Evolutionary conservation across 129 eudicot species (phyloP).

Genomic region (Pseudognaphalium luteoalbum): DNA sequence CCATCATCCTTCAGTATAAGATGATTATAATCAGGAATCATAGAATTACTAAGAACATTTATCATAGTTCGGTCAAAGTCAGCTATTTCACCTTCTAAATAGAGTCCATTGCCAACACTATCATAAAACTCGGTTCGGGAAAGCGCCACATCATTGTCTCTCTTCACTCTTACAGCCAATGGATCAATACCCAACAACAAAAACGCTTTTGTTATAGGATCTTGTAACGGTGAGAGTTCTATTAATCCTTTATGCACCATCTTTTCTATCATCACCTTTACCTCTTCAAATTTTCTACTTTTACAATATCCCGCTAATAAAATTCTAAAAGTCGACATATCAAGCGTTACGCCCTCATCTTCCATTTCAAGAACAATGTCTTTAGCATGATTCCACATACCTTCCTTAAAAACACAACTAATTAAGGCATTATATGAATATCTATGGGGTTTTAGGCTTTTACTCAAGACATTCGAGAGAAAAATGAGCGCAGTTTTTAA

Average conservation of each 20-base stretch:
- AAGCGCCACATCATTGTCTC: conserved; percentile 67
- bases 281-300: conserved; percentile 63
- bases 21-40: conserved; percentile 68
- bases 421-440: conserved; percentile 72
- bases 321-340: conserved; percentile 60
- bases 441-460: conserved; percentile 62
- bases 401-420: conserved; percentile 62
- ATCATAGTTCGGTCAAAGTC: conserved; percentile 48
- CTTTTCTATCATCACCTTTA: conserved; percentile 40
- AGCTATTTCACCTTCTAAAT: conserved; percentile 65
- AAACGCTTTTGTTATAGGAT: conserved; percentile 58
- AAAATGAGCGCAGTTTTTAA: conserved; percentile 57
- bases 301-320: conserved; percentile 86
- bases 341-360: conserved; percentile 48
- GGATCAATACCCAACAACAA: conserved; percentile 55
- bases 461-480: conserved; percentile 56
- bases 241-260: conserved; percentile 57
- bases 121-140: conserved; percentile 72
- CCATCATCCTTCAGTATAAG: conserved; percentile 36
- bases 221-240: conserved; percentile 46
- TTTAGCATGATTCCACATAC: conserved; percentile 58
- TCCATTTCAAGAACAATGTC: conserved; percentile 79
- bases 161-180: conserved; percentile 53
- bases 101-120: conserved; percentile 87
- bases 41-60: conserved; percentile 56